These are phyloP conservation scores for Corinectria fuckeliana DNA, from an alignment of 2,329 filamentous ascomycete species.

Conservation along the genomic window DNA sequence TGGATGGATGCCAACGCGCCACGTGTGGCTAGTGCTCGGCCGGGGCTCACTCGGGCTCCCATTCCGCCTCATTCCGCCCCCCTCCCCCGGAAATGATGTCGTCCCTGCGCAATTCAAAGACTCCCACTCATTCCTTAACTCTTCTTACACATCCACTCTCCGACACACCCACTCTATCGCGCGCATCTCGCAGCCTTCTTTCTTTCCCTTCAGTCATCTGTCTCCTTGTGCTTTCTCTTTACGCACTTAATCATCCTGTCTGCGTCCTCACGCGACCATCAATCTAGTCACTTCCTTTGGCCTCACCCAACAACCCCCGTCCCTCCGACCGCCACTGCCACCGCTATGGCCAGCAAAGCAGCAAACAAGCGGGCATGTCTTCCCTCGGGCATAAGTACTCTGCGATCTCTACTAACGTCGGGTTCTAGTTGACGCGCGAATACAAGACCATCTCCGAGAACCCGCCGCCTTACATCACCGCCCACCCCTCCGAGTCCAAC, in stretches of 20 bases:
- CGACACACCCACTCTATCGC: slow-evolving; percentile 6
- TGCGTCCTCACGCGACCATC: slow-evolving; percentile 32
- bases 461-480: slow-evolving; percentile 86
- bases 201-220: slow-evolving; percentile 1
- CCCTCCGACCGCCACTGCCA: slow-evolving; percentile 10
- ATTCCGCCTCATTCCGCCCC: not conserved
- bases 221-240: not conserved
- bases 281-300: slow-evolving; percentile 34
- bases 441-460: slow-evolving; percentile 71
- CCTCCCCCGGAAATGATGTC: slow-evolving; percentile 19
- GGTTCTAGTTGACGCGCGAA: slow-evolving; percentile 62
- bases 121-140: not conserved
- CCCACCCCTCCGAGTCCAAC: slow-evolving; percentile 88
- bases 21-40: slow-evolving; percentile 7
- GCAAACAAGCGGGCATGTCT: slow-evolving; percentile 72
- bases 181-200: slow-evolving; percentile 7
- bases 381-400: not conserved
- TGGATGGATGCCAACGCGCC: not conserved
- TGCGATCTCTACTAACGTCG: slow-evolving; percentile 28
- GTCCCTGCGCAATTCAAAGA: slow-evolving; percentile 19
- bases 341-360: slow-evolving; percentile 72
- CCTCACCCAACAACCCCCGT: not conserved
- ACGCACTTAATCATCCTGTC: not conserved
- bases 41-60: not conserved
- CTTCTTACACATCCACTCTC: slow-evolving; percentile 12